A percentile compares a stretch with the other conserved stretches of the same genome.
Evolutionary conservation across 148 eudicot genomes (phyloP).

Genomic region (Camellia granthamiana): DNA sequence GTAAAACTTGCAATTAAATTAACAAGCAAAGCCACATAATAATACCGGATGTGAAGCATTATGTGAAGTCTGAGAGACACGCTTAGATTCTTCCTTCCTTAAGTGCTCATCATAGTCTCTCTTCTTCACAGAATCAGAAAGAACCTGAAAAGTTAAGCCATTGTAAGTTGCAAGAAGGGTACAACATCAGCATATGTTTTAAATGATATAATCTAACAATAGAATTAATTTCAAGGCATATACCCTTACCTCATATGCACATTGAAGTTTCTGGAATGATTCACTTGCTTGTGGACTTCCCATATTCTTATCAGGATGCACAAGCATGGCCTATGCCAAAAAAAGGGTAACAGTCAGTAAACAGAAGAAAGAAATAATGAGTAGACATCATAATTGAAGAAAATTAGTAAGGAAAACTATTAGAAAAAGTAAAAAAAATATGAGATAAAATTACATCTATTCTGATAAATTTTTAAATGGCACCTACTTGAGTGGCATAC

Average conservation of each 20-base stretch:
- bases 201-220: neutral
- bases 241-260: conserved; percentile 85
- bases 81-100: conserved; percentile 74
- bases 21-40: neutral
- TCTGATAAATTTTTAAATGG: neutral
- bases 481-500: neutral
- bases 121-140: conserved; percentile 88
- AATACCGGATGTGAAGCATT: conserved; percentile 77
- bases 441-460: neutral
- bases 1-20: neutral
- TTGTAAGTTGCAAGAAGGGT: conserved; percentile 10
- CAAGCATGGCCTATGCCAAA: conserved; percentile 88
- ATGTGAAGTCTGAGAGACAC: conserved; percentile 63
- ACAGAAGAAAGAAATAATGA: neutral
- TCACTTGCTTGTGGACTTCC: conserved; percentile 95
- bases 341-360: conserved; percentile 9
- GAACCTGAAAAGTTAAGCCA: conserved; percentile 51
- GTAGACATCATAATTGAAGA: neutral
- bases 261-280: conserved; percentile 97
- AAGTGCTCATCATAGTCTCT: conserved; percentile 95
- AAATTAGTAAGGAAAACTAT: neutral
- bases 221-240: conserved; percentile 6
- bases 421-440: neutral
- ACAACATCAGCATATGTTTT: neutral
- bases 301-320: conserved; percentile 99